Percentiles rank a stretch among this genome's conserved stretches.
Conservation (phyloP, 1,284 basidiomycete species). For the Austroboletus niveus region DNA sequence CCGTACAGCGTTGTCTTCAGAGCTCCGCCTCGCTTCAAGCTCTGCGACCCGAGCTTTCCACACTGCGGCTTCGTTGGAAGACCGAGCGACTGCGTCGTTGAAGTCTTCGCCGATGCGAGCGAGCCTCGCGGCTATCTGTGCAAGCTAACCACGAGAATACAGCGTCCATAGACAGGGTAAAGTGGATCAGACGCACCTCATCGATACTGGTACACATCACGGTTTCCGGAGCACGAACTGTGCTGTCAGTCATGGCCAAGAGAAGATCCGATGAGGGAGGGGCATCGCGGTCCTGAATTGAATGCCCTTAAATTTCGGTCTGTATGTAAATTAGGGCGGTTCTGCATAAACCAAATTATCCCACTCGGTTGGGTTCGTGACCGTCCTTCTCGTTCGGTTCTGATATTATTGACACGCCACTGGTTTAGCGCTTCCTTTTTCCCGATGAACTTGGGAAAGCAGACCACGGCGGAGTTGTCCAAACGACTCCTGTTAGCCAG, state of each 20-base stretch:
- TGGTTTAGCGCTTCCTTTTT: neutral
- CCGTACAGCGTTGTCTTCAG: constrained; percentile 3
- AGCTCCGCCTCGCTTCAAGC: constrained; percentile 25
- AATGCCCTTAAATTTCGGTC: neutral
- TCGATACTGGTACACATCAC: constrained; percentile 25
- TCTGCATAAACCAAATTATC: constrained; percentile 10
- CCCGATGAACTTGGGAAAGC: constrained; percentile 26
- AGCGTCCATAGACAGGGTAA: neutral
- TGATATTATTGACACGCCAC: constrained; percentile 8
- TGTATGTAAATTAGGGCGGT: constrained; percentile 7
- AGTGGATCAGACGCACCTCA: constrained; percentile 18
- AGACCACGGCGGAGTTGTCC: constrained; percentile 24
- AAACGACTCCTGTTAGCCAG: constrained; percentile 17
- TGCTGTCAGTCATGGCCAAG: neutral
- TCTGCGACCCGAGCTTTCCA: constrained; percentile 31
- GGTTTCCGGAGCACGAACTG: constrained; percentile 17
- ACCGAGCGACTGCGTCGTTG: constrained; percentile 30
- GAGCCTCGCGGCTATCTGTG: constrained; percentile 23
- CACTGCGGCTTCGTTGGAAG: constrained; percentile 20
- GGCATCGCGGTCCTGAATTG: constrained; percentile 10
- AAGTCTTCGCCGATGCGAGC: constrained; percentile 33
- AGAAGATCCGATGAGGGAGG: neutral
- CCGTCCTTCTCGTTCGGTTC: no score
- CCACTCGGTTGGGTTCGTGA: constrained; percentile 7
- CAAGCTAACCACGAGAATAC: constrained; percentile 13